A percentile compares a stretch with the other conserved stretches of the same genome.
Conservation (phyloP, 306 rosid genomes). For the Sophora flavescens region DNA sequence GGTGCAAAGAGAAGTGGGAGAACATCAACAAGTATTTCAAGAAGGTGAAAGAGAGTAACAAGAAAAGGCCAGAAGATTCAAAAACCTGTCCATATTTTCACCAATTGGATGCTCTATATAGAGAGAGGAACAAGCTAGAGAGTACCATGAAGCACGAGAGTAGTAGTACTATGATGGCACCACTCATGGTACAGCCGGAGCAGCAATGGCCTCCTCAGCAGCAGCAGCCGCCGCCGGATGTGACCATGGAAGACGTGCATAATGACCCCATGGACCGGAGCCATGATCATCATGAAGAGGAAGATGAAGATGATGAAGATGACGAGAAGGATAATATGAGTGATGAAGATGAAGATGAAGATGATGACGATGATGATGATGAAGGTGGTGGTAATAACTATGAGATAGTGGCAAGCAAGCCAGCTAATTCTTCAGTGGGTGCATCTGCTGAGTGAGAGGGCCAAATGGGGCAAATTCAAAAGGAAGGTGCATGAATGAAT, state of each 20-base stretch:
- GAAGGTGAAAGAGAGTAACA: conserved; percentile 92
- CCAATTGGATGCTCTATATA: conserved; percentile 73
- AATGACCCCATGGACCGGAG: conserved; percentile 46
- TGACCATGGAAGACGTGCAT: conserved; percentile 47
- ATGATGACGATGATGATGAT: conserved; percentile 58
- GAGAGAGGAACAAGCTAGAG: conserved; percentile 60
- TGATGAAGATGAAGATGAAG: conserved; percentile 57
- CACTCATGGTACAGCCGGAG: conserved; percentile 90
- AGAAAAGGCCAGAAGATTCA: conserved; percentile 84
- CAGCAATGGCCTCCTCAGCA: conserved; percentile 93
- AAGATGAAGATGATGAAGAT: conserved; percentile 51
- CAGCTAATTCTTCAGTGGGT: conserved; percentile 48
- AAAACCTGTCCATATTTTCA: conserved; percentile 93
- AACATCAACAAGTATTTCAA: conserved; percentile 98
- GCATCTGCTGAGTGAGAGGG: conserved; percentile 42
- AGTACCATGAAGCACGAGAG: conserved; percentile 46
- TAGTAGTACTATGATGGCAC: conserved; percentile 45
- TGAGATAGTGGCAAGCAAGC: conserved; percentile 76
- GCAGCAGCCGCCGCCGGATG: conserved; percentile 8
- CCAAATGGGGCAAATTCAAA: background rate
- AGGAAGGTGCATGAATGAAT: conserved; percentile 28
- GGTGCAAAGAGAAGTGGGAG: conserved; percentile 99
- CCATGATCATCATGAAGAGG: conserved; percentile 43
- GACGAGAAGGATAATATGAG: conserved; percentile 38
- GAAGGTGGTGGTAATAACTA: conserved; percentile 61